These are phyloP conservation scores for Solanum hybrid DNA, from an alignment of 305 asterid genomes.

Conservation along the genomic window DNA sequence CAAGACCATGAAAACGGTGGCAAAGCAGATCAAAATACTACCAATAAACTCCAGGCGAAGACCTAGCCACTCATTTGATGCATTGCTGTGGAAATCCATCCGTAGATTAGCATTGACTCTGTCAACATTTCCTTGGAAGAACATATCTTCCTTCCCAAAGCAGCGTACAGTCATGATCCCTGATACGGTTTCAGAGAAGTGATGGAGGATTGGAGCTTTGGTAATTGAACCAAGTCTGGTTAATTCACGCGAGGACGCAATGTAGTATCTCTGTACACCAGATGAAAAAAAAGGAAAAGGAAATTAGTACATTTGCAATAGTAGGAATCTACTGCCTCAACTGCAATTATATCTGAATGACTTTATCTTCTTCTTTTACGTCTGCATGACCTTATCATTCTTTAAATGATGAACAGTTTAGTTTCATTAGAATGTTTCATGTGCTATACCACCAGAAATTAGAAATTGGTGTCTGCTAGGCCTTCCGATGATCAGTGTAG, in stretches of 20 bases:
- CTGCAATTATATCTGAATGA: neutral
- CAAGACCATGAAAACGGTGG: constrained; percentile 39
- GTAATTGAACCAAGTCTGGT: constrained; percentile 62
- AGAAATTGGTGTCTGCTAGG: neutral
- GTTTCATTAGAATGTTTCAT: neutral
- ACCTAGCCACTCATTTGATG: constrained; percentile 70
- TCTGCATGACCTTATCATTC: neutral
- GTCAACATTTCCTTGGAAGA: constrained; percentile 38
- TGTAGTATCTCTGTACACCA: constrained; percentile 42
- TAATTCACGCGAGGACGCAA: constrained; percentile 63
- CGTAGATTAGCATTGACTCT: constrained; percentile 43
- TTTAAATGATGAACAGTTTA: neutral
- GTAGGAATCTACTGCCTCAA: neutral
- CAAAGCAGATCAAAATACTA: constrained; percentile 38
- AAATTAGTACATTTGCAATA: neutral
- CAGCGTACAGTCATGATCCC: constrained; percentile 65
- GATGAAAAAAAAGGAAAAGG: neutral
- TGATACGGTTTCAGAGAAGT: constrained; percentile 56
- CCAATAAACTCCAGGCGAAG: constrained; percentile 73
- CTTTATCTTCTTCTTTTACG: neutral
- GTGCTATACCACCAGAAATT: neutral
- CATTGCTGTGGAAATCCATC: constrained; percentile 62
- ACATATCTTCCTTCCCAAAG: constrained; percentile 43
- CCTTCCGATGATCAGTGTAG: neutral
- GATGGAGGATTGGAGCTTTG: constrained; percentile 67